Conservation (phyloP, 1,284 basidiomycete genomes). For the Meripilus lineatus region DNA sequence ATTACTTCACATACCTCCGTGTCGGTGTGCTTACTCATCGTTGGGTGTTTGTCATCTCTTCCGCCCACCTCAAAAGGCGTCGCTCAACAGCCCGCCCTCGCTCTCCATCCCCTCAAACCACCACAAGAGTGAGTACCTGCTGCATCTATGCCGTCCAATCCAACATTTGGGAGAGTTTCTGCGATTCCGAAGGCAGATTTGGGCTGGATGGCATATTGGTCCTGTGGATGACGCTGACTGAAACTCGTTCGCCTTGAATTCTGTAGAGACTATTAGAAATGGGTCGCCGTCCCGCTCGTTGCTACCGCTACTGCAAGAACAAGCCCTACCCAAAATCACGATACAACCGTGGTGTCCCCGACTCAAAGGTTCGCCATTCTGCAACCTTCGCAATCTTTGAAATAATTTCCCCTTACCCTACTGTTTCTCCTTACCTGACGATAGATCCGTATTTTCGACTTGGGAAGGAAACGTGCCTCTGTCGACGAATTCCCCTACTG, state of each 20-base stretch:
- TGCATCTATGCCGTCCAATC: slow-evolving; percentile 8
- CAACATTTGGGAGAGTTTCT: background rate
- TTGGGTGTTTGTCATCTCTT: slow-evolving; percentile 23
- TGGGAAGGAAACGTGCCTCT: slow-evolving; percentile 91
- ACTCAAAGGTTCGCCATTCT: slow-evolving; percentile 67
- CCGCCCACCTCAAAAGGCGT: slow-evolving; percentile 22
- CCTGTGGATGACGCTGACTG: slow-evolving; percentile 25
- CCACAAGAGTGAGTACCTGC: slow-evolving; percentile 21
- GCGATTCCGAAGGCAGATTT: too few relatives aligned
- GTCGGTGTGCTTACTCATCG: slow-evolving; percentile 19
- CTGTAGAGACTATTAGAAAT: slow-evolving; percentile 43
- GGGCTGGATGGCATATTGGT: slow-evolving; percentile 22
- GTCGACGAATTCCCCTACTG: slow-evolving; percentile 99
- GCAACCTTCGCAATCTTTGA: background rate
- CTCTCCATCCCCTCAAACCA: slow-evolving; percentile 15
- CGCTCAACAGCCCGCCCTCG: slow-evolving; percentile 10
- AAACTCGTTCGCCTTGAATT: too few relatives aligned
- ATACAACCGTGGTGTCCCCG: slow-evolving; percentile 98
- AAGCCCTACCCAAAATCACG: slow-evolving; percentile 94
- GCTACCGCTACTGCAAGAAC: slow-evolving; percentile 99
- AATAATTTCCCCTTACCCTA: slow-evolving; percentile 7
- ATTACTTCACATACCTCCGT: too few relatives aligned
- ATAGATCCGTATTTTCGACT: slow-evolving; percentile 90
- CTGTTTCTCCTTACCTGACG: slow-evolving; percentile 6
- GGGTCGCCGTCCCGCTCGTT: slow-evolving; percentile 95